Conservation (phyloP, 1,139 yeast genomes). For the Geotrichum histeridarum region DNA sequence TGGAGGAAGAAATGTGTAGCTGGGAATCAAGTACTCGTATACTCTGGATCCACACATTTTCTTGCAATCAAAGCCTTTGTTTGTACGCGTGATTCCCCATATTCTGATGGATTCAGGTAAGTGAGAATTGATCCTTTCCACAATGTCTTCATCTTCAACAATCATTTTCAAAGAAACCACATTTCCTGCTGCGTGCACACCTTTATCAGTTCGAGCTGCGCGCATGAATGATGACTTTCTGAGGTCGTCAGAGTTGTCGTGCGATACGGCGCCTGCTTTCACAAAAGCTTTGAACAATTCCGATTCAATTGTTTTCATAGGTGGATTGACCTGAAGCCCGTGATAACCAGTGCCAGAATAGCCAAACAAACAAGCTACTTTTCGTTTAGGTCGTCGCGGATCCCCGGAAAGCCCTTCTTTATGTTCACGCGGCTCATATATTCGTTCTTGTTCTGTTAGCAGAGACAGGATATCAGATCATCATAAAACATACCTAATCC, state of each 20-base stretch:
- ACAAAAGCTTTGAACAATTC: conserved; percentile 81
- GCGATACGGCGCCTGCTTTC: conserved; percentile 83
- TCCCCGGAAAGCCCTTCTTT: conserved; percentile 33
- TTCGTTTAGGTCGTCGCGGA: conserved; percentile 65
- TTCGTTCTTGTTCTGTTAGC: background rate
- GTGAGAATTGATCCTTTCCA: conserved; percentile 61
- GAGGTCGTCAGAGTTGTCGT: conserved; percentile 82
- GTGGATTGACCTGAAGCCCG: conserved; percentile 95
- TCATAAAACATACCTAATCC: background rate
- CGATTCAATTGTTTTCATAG: conserved; percentile 87
- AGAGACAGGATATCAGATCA: background rate
- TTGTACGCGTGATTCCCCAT: conserved; percentile 89
- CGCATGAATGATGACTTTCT: conserved; percentile 88
- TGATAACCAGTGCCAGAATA: conserved; percentile 98
- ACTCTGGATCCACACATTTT: conserved; percentile 91
- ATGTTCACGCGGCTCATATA: background rate
- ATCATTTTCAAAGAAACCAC: conserved; percentile 83
- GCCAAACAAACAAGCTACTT: conserved; percentile 90
- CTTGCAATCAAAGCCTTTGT: conserved; percentile 88
- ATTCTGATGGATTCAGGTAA: conserved; percentile 84
- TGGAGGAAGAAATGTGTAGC: conserved; percentile 83
- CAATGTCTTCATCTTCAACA: conserved; percentile 58
- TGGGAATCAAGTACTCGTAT: conserved; percentile 88
- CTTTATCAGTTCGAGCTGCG: conserved; percentile 97
- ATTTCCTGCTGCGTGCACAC: conserved; percentile 98